Evolutionary conservation across 2,329 filamentous ascomycete genomes (phyloP).

Genomic region (Xylaria arbuscula): DNA sequence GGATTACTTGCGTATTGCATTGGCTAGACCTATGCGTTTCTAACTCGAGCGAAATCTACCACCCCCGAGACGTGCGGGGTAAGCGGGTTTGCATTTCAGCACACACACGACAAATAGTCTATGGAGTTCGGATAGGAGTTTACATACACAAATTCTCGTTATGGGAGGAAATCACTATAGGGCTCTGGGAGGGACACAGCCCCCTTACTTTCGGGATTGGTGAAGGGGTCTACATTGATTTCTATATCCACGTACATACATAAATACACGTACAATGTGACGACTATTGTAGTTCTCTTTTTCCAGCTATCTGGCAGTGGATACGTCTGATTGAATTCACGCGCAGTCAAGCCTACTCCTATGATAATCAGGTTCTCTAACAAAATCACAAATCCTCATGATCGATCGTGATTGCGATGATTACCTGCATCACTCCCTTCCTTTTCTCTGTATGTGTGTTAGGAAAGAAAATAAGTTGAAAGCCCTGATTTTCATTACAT

Average conservation of each 20-base stretch:
- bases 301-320: neutral
- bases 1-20: conserved; percentile 26
- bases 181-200: conserved; percentile 1
- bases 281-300: conserved; percentile 14
- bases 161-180: neutral
- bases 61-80: conserved; percentile 2
- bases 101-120: neutral
- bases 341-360: neutral
- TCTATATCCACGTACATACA: conserved; percentile 12
- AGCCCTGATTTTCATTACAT: neutral
- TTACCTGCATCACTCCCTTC: neutral
- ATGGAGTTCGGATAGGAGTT: conserved; percentile 28
- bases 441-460: neutral
- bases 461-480: neutral
- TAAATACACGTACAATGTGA: conserved; percentile 26
- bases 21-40: conserved; percentile 16
- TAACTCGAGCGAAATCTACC: neutral
- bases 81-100: conserved; percentile 2
- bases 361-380: neutral
- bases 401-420: neutral
- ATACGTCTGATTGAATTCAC: neutral
- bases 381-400: neutral
- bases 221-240: conserved; percentile 7
- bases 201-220: conserved; percentile 4
- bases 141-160: conserved; percentile 16